Conservation (phyloP, 2,329 filamentous ascomycete genomes). For the Emergomyces pasteurianus region DNA sequence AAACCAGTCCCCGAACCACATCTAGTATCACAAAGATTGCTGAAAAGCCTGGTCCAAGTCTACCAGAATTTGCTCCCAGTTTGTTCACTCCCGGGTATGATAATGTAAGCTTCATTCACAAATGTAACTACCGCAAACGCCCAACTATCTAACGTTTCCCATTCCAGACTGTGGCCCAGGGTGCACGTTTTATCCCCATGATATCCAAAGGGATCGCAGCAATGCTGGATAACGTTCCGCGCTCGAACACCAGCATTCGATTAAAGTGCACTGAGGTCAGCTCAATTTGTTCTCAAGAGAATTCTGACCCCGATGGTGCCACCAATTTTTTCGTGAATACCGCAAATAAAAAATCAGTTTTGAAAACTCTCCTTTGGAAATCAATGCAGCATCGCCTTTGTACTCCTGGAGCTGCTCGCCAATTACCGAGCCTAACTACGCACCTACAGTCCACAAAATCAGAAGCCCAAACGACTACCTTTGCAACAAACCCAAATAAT, state of each 20-base stretch:
- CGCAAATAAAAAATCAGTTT: conserved; percentile 9
- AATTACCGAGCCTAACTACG: neutral
- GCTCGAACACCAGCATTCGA: conserved; percentile 7
- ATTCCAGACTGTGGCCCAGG: conserved; percentile 25
- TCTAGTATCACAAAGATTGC: neutral
- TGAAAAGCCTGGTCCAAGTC: conserved; percentile 6
- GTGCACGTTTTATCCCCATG: conserved; percentile 22
- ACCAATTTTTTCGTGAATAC: neutral
- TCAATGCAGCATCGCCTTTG: conserved; percentile 19
- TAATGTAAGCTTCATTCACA: conserved; percentile 14
- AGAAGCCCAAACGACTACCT: neutral
- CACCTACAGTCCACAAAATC: neutral
- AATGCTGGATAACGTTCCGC: conserved; percentile 17
- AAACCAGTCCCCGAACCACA: neutral
- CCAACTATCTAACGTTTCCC: neutral
- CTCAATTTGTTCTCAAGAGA: conserved; percentile 3
- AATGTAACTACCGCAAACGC: neutral
- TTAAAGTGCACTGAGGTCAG: conserved; percentile 6
- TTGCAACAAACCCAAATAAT: neutral
- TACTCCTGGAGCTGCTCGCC: conserved; percentile 7
- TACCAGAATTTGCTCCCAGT: conserved; percentile 18
- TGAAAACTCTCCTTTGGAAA: conserved; percentile 23
- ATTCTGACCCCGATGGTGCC: neutral
- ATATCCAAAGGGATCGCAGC: conserved; percentile 24
- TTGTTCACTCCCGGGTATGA: conserved; percentile 22